Conservation (phyloP, 805 yeast species). For the Kodamaea hsintzibuensis region DNA sequence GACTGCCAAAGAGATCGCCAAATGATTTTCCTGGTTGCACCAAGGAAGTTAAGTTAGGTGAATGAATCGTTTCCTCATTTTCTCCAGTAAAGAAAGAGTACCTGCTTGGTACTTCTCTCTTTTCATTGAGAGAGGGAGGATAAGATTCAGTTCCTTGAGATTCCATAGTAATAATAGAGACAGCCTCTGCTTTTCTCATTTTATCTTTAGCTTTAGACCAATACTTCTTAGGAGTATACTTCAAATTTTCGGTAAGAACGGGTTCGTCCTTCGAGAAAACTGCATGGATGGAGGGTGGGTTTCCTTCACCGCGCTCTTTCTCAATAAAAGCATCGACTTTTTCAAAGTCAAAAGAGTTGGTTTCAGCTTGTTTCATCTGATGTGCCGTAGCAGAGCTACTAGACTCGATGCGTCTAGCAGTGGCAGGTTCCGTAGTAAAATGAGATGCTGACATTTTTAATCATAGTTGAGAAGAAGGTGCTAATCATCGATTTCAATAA, state of each 20-base stretch:
- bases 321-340: background rate
- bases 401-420: background rate
- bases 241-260: background rate
- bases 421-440: background rate
- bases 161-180: background rate
- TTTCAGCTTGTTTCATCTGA: background rate
- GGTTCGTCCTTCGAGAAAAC: background rate
- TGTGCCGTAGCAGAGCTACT: too few species aligned
- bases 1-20: constrained; percentile 59
- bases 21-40: constrained; percentile 65
- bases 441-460: background rate
- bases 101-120: constrained; percentile 27
- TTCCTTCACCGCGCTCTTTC: background rate
- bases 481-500: background rate
- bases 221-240: constrained; percentile 3
- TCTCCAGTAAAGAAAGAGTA: constrained; percentile 83
- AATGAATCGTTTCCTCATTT: constrained; percentile 83
- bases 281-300: background rate
- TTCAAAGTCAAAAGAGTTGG: background rate
- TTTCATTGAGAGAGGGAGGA: background rate
- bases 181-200: background rate
- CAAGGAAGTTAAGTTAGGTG: constrained; percentile 81
- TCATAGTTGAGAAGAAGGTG: background rate
- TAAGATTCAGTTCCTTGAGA: background rate
- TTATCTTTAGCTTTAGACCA: background rate